Conservation (phyloP, 2,329 filamentous ascomycete species). For the Exophiala bonariae region DNA sequence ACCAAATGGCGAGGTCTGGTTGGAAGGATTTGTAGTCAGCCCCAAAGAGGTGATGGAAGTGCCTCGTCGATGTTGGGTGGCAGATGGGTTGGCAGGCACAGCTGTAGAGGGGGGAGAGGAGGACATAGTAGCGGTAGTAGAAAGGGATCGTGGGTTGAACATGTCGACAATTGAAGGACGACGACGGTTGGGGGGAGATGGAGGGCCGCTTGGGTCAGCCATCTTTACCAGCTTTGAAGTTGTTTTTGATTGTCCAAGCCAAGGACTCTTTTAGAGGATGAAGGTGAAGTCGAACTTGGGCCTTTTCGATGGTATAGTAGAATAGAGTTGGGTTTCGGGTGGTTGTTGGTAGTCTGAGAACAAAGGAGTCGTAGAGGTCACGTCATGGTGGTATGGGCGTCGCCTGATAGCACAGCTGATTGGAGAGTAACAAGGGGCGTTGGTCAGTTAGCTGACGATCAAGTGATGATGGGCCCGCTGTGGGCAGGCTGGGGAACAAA, state of each 20-base stretch:
- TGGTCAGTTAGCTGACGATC: not conserved
- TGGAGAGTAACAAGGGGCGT: not conserved
- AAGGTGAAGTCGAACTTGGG: no score
- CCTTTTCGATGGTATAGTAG: no score
- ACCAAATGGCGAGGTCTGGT: constrained; percentile 50
- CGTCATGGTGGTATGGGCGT: constrained; percentile 20
- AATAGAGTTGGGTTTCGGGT: not conserved
- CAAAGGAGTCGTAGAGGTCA: constrained; percentile 9
- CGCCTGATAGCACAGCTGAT: constrained; percentile 2
- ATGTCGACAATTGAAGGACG: constrained; percentile 48
- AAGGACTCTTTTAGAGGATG: no score
- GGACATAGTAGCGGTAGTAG: constrained; percentile 35
- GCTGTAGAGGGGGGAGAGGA: constrained; percentile 46
- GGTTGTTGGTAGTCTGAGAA: constrained; percentile 1
- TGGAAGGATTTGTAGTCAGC: constrained; percentile 65
- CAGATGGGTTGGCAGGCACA: constrained; percentile 43
- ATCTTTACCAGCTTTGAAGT: constrained; percentile 33
- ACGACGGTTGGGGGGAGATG: constrained; percentile 41
- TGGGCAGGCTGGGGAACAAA: not conserved
- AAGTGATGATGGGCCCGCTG: not conserved
- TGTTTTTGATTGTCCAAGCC: no score
- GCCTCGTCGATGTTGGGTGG: constrained; percentile 62
- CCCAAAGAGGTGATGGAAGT: constrained; percentile 71
- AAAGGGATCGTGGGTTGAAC: constrained; percentile 48
- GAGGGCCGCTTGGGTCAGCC: constrained; percentile 43